Evolutionary conservation across 1,139 yeast genomes (phyloP), one percentile per base, ranked within the genome.

Genomic region (Sugiyamaella castrensis): DNA sequence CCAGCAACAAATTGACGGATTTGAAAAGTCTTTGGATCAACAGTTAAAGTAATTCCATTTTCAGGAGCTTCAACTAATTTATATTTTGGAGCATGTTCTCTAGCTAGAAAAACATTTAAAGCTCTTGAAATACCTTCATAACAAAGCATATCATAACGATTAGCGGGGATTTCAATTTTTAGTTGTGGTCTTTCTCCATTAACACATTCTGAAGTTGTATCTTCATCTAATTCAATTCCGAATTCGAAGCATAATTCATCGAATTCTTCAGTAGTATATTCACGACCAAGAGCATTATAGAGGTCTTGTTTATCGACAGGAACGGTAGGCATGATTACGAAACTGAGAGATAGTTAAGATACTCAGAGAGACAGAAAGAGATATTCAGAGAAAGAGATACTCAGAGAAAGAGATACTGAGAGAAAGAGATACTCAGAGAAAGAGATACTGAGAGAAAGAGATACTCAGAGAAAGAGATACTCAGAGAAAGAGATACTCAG

Each of bases 121-220:
- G 98, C 94, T 65, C 89, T 95, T 1, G 97, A 88, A 69, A 94
- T 91, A 65, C 99, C 99, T 71, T 94, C 99, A 57, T 89, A 85
- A 74, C 98, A 94, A 60, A 94, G 81, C 92, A 94, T 82, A 68
- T 92, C 99, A 65, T 92, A 94, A 73, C 98, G 66, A 73, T 94
- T 94, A 56, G 99, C 99, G 50, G 97, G 98, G 57, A 94, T 84
- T 69, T 94, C 99, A 64, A 94, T 89, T 73, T 94, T 94, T 63
- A 88, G 77, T 71, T 91, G 95, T 19, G 99, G 97, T 69, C 98
- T 87, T 71, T 91, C 97, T 54, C 81, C 84, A 41, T 56, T 57
- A 79, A 82, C 50, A 35, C 59, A 45, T 37, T 58, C 59, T 40
- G 59, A 56, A 32, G 63, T 58, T 61, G 87, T 81, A 68, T 94